Evolutionary conservation across 495 filamentous ascomycete genomes (phyloP).

Genomic region (Letharia lupina): DNA sequence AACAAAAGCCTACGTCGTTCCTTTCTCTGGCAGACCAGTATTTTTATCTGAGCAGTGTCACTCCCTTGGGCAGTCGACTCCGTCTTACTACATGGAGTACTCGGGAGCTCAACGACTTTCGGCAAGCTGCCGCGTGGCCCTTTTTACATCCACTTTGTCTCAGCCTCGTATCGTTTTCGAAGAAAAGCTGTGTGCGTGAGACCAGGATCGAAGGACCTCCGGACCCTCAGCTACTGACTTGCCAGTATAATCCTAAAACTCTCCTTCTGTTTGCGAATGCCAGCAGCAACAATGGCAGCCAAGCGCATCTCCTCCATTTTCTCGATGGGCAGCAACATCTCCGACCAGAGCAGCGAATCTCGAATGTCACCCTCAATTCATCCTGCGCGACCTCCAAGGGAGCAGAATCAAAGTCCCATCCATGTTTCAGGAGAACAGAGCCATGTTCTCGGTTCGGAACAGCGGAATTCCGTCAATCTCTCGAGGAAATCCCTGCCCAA

Average conservation of each 20-base stretch:
- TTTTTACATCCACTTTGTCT: neutral
- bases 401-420: conserved; percentile 6
- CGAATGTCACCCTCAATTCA: conserved; percentile 7
- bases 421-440: neutral
- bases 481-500: conserved; percentile 8
- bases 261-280: neutral
- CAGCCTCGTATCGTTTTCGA: neutral
- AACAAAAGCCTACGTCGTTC: neutral
- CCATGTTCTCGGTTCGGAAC: neutral
- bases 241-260: neutral
- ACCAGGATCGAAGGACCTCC: neutral
- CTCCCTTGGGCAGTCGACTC: neutral
- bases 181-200: neutral
- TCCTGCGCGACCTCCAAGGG: conserved; percentile 15
- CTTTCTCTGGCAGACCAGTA: neutral
- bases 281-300: conserved; percentile 10
- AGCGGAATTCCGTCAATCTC: neutral
- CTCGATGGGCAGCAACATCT: conserved; percentile 17
- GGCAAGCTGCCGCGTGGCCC: conserved; percentile 2
- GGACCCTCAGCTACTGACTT: neutral
- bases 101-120: neutral
- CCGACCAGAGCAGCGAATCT: conserved; percentile 22
- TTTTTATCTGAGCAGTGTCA: neutral
- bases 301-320: conserved; percentile 24
- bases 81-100: conserved; percentile 2